Percentiles rank a stretch among this genome's conserved stretches.
These are phyloP conservation scores for Rhizophora mangle DNA, from an alignment of 345 rosid species.

Conservation along the genomic window DNA sequence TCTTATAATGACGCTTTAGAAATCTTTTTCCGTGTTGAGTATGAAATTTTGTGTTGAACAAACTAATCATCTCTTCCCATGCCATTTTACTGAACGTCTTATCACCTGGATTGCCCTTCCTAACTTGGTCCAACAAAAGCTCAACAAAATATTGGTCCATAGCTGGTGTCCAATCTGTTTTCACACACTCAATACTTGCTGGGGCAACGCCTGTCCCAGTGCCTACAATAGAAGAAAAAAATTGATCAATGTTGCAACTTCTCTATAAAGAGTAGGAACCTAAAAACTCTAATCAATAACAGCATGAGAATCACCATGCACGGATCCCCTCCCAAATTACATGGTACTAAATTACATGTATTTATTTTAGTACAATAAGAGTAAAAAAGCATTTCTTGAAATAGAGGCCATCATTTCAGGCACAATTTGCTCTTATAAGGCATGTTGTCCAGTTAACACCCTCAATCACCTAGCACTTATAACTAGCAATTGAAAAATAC, in stretches of 20 bases:
- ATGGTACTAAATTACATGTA: neutral
- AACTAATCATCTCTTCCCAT: constrained; percentile 44
- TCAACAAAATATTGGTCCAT: constrained; percentile 45
- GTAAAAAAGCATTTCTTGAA: neutral
- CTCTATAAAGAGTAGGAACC: constrained; percentile 5
- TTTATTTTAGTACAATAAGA: neutral
- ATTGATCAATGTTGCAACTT: constrained; percentile 4
- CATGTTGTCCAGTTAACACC: too few species aligned
- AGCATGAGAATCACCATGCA: too few species aligned
- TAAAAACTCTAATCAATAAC: too few species aligned
- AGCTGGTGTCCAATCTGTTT: constrained; percentile 33
- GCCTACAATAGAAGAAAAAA: constrained; percentile 15
- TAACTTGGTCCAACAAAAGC: constrained; percentile 44
- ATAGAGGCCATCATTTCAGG: neutral
- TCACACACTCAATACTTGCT: constrained; percentile 25
- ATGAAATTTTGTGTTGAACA: constrained; percentile 40
- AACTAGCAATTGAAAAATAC: neutral
- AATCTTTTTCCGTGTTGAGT: constrained; percentile 26
- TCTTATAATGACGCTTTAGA: constrained; percentile 34
- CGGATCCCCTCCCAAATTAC: neutral
- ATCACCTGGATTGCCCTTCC: constrained; percentile 30
- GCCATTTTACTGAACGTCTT: constrained; percentile 35
- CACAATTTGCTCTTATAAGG: neutral
- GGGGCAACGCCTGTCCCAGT: constrained; percentile 26
- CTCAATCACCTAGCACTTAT: too few species aligned